Evolutionary conservation across 1,139 yeast species (phyloP).

Genomic region (Yamadazyma membranifaciens): DNA sequence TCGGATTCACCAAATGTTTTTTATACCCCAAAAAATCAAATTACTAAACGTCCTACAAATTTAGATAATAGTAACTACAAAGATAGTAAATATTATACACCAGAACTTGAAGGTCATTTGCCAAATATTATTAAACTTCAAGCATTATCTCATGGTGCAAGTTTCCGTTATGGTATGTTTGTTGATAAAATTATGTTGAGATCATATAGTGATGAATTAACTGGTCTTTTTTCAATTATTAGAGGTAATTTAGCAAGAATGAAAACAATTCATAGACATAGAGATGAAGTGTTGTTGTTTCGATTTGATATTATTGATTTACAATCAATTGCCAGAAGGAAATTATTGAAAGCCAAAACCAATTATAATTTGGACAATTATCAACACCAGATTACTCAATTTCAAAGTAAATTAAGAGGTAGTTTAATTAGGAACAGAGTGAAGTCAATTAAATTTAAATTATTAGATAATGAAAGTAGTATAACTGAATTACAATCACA

Average conservation of each 20-base stretch:
- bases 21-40: slow-evolving; percentile 12
- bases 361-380: slow-evolving; percentile 15
- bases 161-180: slow-evolving; percentile 59
- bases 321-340: slow-evolving; percentile 38
- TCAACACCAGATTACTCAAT: slow-evolving; percentile 9
- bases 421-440: slow-evolving; percentile 16
- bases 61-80: slow-evolving; percentile 7
- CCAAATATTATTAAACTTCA: slow-evolving; percentile 47
- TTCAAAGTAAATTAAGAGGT: slow-evolving; percentile 35
- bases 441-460: slow-evolving; percentile 7
- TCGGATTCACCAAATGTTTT: slow-evolving; percentile 5
- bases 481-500: slow-evolving; percentile 29
- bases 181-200: slow-evolving; percentile 59
- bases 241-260: slow-evolving; percentile 40
- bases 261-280: slow-evolving; percentile 38
- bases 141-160: slow-evolving; percentile 64
- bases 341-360: slow-evolving; percentile 16
- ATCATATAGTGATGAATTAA: slow-evolving; percentile 50
- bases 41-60: slow-evolving; percentile 7
- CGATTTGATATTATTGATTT: slow-evolving; percentile 28
- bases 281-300: slow-evolving; percentile 32
- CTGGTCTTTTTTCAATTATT: slow-evolving; percentile 32
- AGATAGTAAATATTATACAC: slow-evolving; percentile 19
- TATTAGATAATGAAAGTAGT: slow-evolving; percentile 10
- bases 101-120: slow-evolving; percentile 25